These are phyloP conservation scores for Podaxis sp. DNA, from an alignment of 768 basidiomycete genomes.

Conservation along the genomic window DNA sequence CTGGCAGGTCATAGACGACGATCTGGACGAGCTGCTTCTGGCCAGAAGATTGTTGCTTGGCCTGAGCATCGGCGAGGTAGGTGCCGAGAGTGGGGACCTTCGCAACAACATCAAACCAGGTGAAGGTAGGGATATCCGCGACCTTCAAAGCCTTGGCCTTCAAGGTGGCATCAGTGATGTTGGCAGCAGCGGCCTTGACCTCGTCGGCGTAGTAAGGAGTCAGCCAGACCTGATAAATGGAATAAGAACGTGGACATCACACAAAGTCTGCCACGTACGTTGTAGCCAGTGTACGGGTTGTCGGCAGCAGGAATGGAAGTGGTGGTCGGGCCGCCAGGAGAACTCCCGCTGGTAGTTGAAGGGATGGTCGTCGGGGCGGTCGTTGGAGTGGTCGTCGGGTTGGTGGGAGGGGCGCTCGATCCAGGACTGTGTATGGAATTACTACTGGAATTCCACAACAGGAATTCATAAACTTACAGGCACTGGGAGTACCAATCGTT, in stretches of 20 bases:
- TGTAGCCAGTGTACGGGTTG: constrained; percentile 54
- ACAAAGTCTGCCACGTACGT: constrained; percentile 26
- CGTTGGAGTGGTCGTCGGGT: constrained; percentile 22
- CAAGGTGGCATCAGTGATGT: constrained; percentile 48
- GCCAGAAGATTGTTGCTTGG: constrained; percentile 44
- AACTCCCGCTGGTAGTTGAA: constrained; percentile 23
- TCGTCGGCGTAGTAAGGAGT: constrained; percentile 59
- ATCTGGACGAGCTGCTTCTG: constrained; percentile 51
- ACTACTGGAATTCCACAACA: neutral
- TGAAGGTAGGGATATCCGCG: constrained; percentile 62
- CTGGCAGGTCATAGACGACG: constrained; percentile 60
- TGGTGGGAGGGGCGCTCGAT: constrained; percentile 20
- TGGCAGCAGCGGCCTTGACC: constrained; percentile 46
- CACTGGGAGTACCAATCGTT: constrained; percentile 44
- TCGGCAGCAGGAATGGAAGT: constrained; percentile 41
- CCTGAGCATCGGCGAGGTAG: constrained; percentile 54
- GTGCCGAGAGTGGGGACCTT: constrained; percentile 55
- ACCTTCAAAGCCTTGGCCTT: constrained; percentile 52
- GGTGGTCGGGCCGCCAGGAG: constrained; percentile 21
- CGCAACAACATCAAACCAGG: constrained; percentile 57
- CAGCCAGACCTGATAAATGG: constrained; percentile 42
- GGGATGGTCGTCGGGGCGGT: constrained; percentile 23
- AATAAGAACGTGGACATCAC: neutral
- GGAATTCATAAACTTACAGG: constrained; percentile 29
- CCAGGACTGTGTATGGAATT: constrained; percentile 20